Conservation (phyloP, 2,329 filamentous ascomycete genomes). For the Colletotrichum theobromicola region DNA sequence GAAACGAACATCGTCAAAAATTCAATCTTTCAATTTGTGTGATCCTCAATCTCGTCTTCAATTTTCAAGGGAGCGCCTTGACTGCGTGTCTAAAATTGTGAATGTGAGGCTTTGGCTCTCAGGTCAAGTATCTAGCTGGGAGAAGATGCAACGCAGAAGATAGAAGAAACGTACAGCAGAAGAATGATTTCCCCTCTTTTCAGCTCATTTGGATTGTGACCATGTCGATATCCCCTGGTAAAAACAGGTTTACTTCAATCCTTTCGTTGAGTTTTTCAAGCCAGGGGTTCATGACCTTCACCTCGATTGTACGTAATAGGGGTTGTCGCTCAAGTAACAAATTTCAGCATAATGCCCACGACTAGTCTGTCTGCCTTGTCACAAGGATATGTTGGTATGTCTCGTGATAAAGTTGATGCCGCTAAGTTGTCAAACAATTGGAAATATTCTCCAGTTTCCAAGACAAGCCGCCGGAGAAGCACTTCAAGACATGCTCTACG, state of each 20-base stretch:
- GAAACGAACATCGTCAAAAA: not conserved
- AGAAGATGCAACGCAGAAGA: not conserved
- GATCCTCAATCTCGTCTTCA: fast-evolving
- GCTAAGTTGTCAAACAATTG: not conserved
- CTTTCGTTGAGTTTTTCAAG: not conserved
- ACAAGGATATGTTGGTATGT: fast-evolving
- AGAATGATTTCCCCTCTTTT: not conserved
- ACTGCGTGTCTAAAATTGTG: not conserved
- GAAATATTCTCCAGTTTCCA: fast-evolving
- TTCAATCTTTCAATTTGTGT: not conserved
- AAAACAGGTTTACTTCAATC: fast-evolving
- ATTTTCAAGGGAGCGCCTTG: not conserved
- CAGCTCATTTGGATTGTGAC: not conserved
- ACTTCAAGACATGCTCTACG: fast-evolving
- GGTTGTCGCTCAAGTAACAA: not conserved
- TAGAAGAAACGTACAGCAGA: not conserved
- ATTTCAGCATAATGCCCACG: not conserved
- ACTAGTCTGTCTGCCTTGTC: not conserved
- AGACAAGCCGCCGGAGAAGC: not conserved
- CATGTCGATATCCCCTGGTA: not conserved
- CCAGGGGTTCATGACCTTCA: not conserved
- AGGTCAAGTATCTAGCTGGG: not conserved
- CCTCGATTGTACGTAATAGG: not conserved
- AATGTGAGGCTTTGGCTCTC: not conserved
- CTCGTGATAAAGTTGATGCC: not conserved